A percentile compares a stretch with the other conserved stretches of the same genome.
phyloP scores from a whole-genome alignment of 140 eudicot species.

The Stevia rebaudiana region DNA sequence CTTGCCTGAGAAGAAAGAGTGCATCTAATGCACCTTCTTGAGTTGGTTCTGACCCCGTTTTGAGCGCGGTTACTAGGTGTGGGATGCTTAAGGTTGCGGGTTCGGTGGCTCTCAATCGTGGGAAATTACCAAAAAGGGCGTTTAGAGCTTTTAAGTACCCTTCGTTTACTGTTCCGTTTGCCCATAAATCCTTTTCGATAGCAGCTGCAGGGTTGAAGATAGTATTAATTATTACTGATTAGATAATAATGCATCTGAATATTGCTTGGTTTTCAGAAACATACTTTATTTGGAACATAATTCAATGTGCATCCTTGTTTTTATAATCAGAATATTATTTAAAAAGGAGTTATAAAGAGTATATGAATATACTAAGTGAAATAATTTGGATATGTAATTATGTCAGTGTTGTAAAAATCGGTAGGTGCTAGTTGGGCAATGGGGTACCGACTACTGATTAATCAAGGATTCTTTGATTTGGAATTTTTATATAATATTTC shows the following conservation, averaged over 20 bases:
- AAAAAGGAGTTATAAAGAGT: background rate
- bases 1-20: conserved; percentile 92
- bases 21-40: conserved; percentile 99
- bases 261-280: conserved; percentile 1
- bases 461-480: no score
- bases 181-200: conserved; percentile 94
- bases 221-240: background rate
- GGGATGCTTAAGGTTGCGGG: conserved; percentile 98
- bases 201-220: conserved; percentile 58
- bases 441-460: no score
- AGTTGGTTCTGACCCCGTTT: conserved; percentile 91
- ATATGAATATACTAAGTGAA: background rate
- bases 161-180: conserved; percentile 83
- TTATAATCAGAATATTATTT: background rate
- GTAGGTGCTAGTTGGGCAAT: no score
- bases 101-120: conserved; percentile 91
- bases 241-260: background rate
- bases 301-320: conserved; percentile 5
- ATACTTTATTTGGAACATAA: conserved; percentile 3
- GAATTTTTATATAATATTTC: no score
- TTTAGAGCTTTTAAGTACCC: conserved; percentile 91
- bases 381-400: background rate
- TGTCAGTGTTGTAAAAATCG: background rate
- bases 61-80: conserved; percentile 86
- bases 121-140: conserved; percentile 93